Evolutionary conservation across 208 protist genomes (phyloP), one percentile per base, ranked within the genome.

Genomic region (Trypanosoma grayi): DNA sequence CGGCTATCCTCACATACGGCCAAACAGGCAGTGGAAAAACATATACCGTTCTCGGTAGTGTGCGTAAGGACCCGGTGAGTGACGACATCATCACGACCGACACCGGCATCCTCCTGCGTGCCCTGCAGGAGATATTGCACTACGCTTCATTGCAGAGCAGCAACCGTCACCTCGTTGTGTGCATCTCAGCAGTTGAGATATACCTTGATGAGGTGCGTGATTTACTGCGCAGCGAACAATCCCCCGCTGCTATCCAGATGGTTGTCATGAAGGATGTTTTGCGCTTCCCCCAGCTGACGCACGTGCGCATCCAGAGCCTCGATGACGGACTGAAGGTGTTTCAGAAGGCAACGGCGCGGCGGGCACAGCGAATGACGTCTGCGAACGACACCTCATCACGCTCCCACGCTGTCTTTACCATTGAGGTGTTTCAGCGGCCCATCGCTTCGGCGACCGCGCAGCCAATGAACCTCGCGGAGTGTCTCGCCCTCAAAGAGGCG

Each of bases 11-110:
- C 18, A 85, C 89, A 10, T 97, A 96, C 70, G 93, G 94, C 4
- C 92, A 97, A 73, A 97, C 92, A 0, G 90, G 94, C 14, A 86
- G 79, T 20, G 96, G 96, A 36, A 96, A 96, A 72, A 94, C 91
- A 36, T 93, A 88, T 71, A 88, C 81, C 2, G 75, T 94, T 14
- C 75, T 96, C 4, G 87, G 89, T 33, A 79, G 79, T 30, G 76
- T 89, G 56, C 76, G 80, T 47, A 73, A 77, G 34, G 84, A 83
- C 59, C 67, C 81, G 5, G 62, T 87, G 27, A 76, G 80, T 47
- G 81, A 91, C 56, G 85, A 89, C 14, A 61, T 92, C 30, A 70
- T 94, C 20, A 90, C 85, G 7, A 63, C 59, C 22, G 70, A 96
- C 28, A 87, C 81, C n/a, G 91, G 91, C 63, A 87, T 97, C 63